Evolutionary conservation across 1,284 basidiomycete species (phyloP).

Genomic region (Rhodotorula glutinis): DNA sequence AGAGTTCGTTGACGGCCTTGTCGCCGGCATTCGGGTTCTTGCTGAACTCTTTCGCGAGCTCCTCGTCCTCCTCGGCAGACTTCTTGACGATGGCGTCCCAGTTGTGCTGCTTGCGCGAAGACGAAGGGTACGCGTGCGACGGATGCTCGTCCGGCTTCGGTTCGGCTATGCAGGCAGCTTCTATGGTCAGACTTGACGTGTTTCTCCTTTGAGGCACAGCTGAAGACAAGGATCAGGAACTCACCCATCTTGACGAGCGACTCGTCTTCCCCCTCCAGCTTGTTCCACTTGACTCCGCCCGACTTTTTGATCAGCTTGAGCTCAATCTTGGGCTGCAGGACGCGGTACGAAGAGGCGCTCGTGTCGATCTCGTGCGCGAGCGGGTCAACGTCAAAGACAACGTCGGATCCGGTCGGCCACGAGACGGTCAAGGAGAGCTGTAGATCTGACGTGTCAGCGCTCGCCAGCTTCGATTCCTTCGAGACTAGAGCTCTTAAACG

Average conservation of each 20-base stretch:
- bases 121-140: constrained; percentile 43
- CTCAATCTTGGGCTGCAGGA: constrained; percentile 81
- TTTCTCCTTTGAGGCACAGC: no score
- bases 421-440: constrained; percentile 44
- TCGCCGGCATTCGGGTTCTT: constrained; percentile 82
- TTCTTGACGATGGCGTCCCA: constrained; percentile 76
- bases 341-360: constrained; percentile 60
- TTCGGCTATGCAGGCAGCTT: not conserved
- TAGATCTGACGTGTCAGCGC: no score
- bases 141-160: not conserved
- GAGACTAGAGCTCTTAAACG: no score
- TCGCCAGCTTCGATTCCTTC: no score
- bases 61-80: constrained; percentile 47
- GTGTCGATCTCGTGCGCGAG: constrained; percentile 75
- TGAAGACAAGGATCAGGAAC: not conserved
- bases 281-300: constrained; percentile 65
- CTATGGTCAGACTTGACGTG: not conserved
- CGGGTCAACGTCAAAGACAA: constrained; percentile 59
- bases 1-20: constrained; percentile 49
- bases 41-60: constrained; percentile 58
- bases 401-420: constrained; percentile 41
- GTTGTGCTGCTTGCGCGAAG: constrained; percentile 58
- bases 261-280: constrained; percentile 59
- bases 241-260: constrained; percentile 41
- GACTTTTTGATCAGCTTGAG: constrained; percentile 63